phyloP scores from a whole-genome alignment of 352 stramenopile species.

The Phytophthora rubi region DNA sequence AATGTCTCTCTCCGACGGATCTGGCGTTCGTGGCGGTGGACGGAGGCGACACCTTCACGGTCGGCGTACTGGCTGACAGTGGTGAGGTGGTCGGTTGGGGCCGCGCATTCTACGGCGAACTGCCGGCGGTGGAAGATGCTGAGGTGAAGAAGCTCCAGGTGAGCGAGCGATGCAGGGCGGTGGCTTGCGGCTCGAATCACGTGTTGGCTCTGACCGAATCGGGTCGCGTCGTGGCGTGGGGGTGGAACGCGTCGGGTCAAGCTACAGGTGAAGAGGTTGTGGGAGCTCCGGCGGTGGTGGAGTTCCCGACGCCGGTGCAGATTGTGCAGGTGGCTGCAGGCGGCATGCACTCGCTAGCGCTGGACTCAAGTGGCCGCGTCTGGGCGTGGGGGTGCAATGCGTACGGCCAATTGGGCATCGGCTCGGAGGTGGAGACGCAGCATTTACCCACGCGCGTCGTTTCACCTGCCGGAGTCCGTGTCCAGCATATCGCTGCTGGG shows the following conservation, averaged over 20 bases:
- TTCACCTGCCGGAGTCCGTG: slow-evolving; percentile 13
- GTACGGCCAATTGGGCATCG: slow-evolving; percentile 61
- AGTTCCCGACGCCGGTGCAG: slow-evolving; percentile 22
- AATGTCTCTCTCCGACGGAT: slow-evolving; percentile 29
- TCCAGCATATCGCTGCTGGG: slow-evolving; percentile 44
- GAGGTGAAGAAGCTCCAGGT: slow-evolving; percentile 24
- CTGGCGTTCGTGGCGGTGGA: slow-evolving; percentile 33
- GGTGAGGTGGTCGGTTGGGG: slow-evolving; percentile 67
- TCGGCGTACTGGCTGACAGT: slow-evolving; percentile 37
- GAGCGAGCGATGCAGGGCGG: slow-evolving; percentile 36
- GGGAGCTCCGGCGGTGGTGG: slow-evolving; percentile 32
- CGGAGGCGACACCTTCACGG: slow-evolving; percentile 65
- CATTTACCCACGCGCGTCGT: slow-evolving; percentile 16
- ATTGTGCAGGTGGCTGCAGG: slow-evolving; percentile 51
- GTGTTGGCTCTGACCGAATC: slow-evolving; percentile 47
- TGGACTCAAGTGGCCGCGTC: slow-evolving; percentile 40
- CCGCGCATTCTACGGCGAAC: slow-evolving; percentile 69
- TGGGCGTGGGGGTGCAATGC: slow-evolving; percentile 78
- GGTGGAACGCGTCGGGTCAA: slow-evolving; percentile 58
- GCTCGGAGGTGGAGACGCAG: slow-evolving; percentile 8
- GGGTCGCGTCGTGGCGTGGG: slow-evolving; percentile 62
- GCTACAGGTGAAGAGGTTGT: slow-evolving; percentile 24
- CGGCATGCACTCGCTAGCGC: slow-evolving; percentile 66
- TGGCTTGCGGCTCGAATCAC: slow-evolving; percentile 69
- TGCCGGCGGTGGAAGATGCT: slow-evolving; percentile 23